Base-by-base conservation (phyloP, 2,329 filamentous ascomycete genomes). In the Phialophora verrucosa region DNA sequence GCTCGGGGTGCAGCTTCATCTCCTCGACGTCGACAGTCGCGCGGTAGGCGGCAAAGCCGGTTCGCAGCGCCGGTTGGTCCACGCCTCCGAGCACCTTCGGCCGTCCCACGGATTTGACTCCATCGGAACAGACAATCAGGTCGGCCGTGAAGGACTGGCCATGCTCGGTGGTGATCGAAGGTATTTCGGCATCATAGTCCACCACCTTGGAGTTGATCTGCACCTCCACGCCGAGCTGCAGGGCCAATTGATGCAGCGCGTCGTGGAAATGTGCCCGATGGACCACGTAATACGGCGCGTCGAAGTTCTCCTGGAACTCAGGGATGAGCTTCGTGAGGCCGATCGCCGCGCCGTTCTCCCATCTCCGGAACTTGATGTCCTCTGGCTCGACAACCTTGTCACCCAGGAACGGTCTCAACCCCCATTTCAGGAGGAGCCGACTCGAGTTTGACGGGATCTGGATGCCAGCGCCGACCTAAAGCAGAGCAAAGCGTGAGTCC, bases 121-220 rank as follows among this genome's bases (percentile, higher is more conserved):
- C 79, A 72, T 80, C 78, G 4, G 78, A 79, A 23, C 75, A 77
- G 25, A 81, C 69, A 12, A 81, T 73, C 14, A 81, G 68, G 66
- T 81, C 78, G 5, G 69, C 78, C 0, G 66, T 69, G 56, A 75
- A 62, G 3, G 67, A 72, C 10, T 64, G 69, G 4, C 77, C 75
- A 65, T 77, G 65, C 23, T 74, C 71, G 4, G 75, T 72, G 8
- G 67, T 72, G 17, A 78, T 69, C 2, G 67, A 71, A n/a, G 73
- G 74, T 10, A 72, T 69, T 10, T 72, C 68, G 10, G 67, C 61
- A 54, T 75, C 69, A 49, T 69, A 54, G 35, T 65, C 63, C 59
- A 71, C 53, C 25, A 76, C 75, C 65, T 75, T 69, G 38, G 62
- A 67, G 32, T 70, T 68, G 50, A 70, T 60, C 20, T 47, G 59